Conservation (phyloP, 2,329 filamentous ascomycete genomes). For the Fusarium buharicum region DNA sequence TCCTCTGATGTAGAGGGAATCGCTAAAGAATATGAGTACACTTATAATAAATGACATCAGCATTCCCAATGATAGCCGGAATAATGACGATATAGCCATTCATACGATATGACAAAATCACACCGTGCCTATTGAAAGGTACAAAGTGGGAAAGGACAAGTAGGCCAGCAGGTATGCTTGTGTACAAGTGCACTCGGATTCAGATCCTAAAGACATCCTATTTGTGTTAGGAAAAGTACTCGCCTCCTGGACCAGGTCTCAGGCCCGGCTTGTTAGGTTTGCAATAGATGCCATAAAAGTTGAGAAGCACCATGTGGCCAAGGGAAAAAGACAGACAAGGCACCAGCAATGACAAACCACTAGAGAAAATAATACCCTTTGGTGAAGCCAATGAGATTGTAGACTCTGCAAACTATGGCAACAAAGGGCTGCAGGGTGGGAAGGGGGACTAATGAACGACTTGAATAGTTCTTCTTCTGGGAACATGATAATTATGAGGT, state of each 20-base stretch:
- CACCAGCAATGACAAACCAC: conserved; percentile 60
- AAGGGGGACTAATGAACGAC: too few species aligned
- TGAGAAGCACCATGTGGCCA: conserved; percentile 38
- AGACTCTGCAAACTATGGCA: conserved; percentile 44
- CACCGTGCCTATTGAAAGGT: conserved; percentile 58
- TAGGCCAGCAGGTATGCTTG: conserved; percentile 56
- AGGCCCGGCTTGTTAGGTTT: not conserved
- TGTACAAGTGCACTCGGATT: conserved; percentile 58
- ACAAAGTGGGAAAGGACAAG: conserved; percentile 60
- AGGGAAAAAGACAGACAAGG: conserved; percentile 39
- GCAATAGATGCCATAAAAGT: conserved; percentile 21
- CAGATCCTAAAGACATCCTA: conserved; percentile 44
- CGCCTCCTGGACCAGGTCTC: conserved; percentile 12
- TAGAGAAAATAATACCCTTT: conserved; percentile 55
- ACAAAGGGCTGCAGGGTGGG: too few species aligned
- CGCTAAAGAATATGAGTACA: conserved; percentile 62
- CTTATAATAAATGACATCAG: conserved; percentile 64
- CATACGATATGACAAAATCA: conserved; percentile 66
- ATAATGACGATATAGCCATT: conserved; percentile 66
- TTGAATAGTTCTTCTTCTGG: too few species aligned
- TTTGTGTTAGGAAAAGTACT: conserved; percentile 25
- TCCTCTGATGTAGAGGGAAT: conserved; percentile 59
- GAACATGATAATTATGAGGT: too few species aligned
- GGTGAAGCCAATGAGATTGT: conserved; percentile 65
- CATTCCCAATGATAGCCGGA: conserved; percentile 58